These are phyloP conservation scores for Starmerella bacillaris DNA, from an alignment of 805 yeast genomes.

Conservation along the genomic window DNA sequence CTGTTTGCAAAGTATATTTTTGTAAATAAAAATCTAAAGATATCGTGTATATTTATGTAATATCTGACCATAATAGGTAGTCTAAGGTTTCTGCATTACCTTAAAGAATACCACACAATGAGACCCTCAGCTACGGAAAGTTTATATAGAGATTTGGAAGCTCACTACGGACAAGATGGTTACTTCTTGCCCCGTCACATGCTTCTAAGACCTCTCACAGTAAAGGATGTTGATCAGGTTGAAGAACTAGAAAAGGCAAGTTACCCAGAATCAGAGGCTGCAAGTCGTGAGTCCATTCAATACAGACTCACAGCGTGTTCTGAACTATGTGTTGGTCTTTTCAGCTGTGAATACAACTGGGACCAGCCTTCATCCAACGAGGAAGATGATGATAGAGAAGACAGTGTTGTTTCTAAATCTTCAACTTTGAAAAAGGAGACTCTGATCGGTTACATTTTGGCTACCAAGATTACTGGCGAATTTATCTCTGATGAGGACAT, in stretches of 20 bases:
- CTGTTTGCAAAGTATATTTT: too few relatives aligned
- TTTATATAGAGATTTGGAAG: constrained; percentile 16
- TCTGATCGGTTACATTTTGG: constrained; percentile 28
- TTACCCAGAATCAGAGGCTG: constrained; percentile 54
- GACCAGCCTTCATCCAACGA: constrained; percentile 16
- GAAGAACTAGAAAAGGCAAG: constrained; percentile 45
- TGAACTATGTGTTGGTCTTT: constrained; percentile 76
- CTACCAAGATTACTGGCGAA: constrained; percentile 12
- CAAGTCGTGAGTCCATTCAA: constrained; percentile 39
- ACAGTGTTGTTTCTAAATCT: constrained; percentile 46
- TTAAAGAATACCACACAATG: too few relatives aligned
- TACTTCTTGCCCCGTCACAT: constrained; percentile 34
- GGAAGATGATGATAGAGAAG: constrained; percentile 17
- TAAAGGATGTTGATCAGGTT: constrained; percentile 52
- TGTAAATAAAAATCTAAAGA: too few relatives aligned
- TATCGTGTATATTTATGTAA: too few relatives aligned
- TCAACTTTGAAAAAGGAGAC: constrained; percentile 36
- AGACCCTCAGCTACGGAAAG: constrained; percentile 18
- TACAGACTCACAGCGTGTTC: constrained; percentile 73
- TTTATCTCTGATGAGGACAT: constrained; percentile 11
- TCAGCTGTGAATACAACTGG: constrained; percentile 28
- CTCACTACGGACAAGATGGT: constrained; percentile 14
- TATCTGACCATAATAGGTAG: too few relatives aligned
- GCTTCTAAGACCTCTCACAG: constrained; percentile 58
- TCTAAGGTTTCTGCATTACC: too few relatives aligned